These are phyloP conservation scores for Parafenestella ontariensis DNA, from an alignment of 2,329 filamentous ascomycete species.

Conservation along the genomic window DNA sequence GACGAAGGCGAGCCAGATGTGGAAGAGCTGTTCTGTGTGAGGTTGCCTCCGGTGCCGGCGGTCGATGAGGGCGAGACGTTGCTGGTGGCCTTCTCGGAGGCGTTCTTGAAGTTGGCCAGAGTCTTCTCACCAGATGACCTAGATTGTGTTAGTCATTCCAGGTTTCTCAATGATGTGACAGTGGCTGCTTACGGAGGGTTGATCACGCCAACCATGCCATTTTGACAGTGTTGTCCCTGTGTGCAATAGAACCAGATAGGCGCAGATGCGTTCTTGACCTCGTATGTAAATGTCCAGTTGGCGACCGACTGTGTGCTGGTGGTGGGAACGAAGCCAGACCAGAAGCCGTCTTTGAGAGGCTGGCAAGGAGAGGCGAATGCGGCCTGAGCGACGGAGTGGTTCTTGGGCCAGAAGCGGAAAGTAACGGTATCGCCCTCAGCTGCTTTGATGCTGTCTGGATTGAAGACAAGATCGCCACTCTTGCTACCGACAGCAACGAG, in stretches of 20 bases:
- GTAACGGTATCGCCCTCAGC: constrained; percentile 47
- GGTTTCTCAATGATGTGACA: not conserved
- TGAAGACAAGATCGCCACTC: constrained; percentile 38
- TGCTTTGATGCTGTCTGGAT: constrained; percentile 44
- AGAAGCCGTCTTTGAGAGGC: constrained; percentile 45
- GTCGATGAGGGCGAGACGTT: constrained; percentile 36
- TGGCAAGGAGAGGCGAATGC: constrained; percentile 45
- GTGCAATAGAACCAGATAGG: constrained; percentile 53
- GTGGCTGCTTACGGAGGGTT: constrained; percentile 44
- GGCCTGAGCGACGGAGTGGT: constrained; percentile 49
- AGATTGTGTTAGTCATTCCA: constrained; percentile 15
- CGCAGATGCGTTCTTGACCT: constrained; percentile 44
- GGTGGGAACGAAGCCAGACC: constrained; percentile 47
- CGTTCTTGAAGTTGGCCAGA: constrained; percentile 33
- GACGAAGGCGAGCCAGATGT: constrained; percentile 25
- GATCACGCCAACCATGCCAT: constrained; percentile 51
- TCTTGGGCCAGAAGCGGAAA: constrained; percentile 50
- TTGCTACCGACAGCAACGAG: constrained; percentile 42
- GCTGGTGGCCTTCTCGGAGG: constrained; percentile 21
- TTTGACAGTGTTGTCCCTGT: constrained; percentile 48
- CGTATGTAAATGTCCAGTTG: constrained; percentile 39
- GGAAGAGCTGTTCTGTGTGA: constrained; percentile 27
- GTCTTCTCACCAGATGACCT: constrained; percentile 31
- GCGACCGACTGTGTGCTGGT: constrained; percentile 30
- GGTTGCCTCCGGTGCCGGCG: constrained; percentile 34